Conservation (phyloP, 805 yeast species). For the Pichia deserticola region DNA sequence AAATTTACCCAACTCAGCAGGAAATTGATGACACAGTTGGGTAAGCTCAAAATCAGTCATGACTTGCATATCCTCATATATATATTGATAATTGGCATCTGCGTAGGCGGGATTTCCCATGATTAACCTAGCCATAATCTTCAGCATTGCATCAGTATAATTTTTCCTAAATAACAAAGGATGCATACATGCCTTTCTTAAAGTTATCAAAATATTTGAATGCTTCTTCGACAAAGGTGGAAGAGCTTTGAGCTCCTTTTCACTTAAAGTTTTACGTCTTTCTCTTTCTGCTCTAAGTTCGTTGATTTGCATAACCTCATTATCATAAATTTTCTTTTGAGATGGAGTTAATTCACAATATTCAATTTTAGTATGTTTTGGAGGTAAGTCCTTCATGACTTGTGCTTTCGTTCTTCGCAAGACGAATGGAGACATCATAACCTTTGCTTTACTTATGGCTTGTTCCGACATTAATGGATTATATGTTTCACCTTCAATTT, state of each 20-base stretch:
- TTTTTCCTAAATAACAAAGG: conserved; percentile 72
- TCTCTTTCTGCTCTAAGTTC: conserved; percentile 36
- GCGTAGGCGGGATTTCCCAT: conserved; percentile 72
- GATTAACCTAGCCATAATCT: conserved; percentile 67
- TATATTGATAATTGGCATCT: conserved; percentile 69
- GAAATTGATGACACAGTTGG: conserved; percentile 63
- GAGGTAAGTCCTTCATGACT: conserved; percentile 83
- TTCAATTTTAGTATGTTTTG: conserved; percentile 56
- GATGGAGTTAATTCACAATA: conserved; percentile 54
- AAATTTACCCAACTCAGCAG: conserved; percentile 50
- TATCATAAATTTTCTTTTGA: conserved; percentile 55
- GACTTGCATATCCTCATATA: conserved; percentile 88
- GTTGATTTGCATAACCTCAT: conserved; percentile 43
- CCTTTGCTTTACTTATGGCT: conserved; percentile 87
- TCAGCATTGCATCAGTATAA: conserved; percentile 49
- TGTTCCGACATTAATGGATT: conserved; percentile 84
- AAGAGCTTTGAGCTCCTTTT: conserved; percentile 28
- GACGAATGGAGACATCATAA: conserved; percentile 98
- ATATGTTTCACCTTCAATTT: conserved; percentile 38
- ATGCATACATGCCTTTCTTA: conserved; percentile 90
- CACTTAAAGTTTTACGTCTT: conserved; percentile 30
- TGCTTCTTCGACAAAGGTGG: conserved; percentile 17
- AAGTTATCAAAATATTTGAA: conserved; percentile 74
- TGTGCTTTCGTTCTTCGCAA: conserved; percentile 87
- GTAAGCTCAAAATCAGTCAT: conserved; percentile 91